Percentiles rank a stretch among this genome's conserved stretches.
phyloP scores from a whole-genome alignment of 2,329 filamentous ascomycete genomes.

The Calonectria honghensis region DNA sequence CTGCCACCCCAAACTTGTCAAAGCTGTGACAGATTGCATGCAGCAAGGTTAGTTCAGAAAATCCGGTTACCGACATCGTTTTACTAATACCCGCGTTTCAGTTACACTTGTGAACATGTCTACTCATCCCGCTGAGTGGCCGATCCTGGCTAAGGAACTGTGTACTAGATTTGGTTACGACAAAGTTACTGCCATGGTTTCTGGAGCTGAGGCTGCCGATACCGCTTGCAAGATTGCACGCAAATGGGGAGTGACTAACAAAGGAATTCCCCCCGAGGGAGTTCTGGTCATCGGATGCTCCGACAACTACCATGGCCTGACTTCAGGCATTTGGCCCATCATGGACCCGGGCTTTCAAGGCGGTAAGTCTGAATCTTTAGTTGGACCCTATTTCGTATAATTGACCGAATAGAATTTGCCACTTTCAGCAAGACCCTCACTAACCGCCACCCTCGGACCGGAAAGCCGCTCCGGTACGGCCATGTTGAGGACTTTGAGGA shows the following conservation, averaged over 20 bases:
- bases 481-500: neutral
- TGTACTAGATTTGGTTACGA: constrained; percentile 6
- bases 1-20: neutral
- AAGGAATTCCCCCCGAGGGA: neutral
- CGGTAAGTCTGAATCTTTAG: neutral
- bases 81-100: neutral
- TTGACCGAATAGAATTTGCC: neutral
- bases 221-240: constrained; percentile 18
- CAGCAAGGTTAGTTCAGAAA: neutral
- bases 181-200: constrained; percentile 12
- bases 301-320: neutral
- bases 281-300: neutral
- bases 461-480: neutral
- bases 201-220: constrained; percentile 3
- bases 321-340: neutral
- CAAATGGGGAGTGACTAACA: constrained; percentile 5
- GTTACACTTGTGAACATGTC: constrained; percentile 12
- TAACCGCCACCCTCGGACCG: neutral
- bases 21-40: constrained; percentile 10
- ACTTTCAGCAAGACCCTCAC: constrained; percentile 4
- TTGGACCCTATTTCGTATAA: neutral
- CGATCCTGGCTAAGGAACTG: neutral
- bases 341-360: neutral
- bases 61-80: too few relatives aligned
- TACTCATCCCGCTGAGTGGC: neutral